Conservation (phyloP, 768 basidiomycete genomes). For the Collybiopsis luxurians region DNA sequence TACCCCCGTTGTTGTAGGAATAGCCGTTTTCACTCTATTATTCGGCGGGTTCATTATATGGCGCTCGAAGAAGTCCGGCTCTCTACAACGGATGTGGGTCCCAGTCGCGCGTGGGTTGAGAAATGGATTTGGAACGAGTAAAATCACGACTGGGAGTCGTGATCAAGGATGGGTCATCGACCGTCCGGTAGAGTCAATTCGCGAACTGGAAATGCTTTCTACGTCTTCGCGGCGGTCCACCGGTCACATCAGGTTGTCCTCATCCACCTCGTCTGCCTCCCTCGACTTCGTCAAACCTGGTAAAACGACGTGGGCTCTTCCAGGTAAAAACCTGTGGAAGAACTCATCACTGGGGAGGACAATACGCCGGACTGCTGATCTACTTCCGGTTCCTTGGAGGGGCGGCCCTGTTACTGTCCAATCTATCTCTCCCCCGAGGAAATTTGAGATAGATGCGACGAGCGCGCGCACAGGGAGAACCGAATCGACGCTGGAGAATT, state of each 20-base stretch:
- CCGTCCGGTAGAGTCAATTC: conserved; percentile 2
- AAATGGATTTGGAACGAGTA: conserved; percentile 3
- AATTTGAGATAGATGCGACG: conserved; percentile 19
- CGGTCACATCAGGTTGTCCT: conserved; percentile 8
- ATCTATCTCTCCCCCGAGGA: neutral
- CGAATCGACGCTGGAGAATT: conserved; percentile 7
- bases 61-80: conserved; percentile 13
- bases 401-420: conserved; percentile 16
- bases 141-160: conserved; percentile 1
- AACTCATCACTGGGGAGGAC: neutral
- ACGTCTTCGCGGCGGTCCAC: conserved; percentile 9
- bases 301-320: neutral
- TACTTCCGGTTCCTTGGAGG: conserved; percentile 6
- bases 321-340: conserved; percentile 8
- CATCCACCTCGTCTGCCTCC: neutral
- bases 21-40: conserved; percentile 20
- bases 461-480: conserved; percentile 7
- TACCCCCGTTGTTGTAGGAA: conserved; percentile 30
- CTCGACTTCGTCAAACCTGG: neutral
- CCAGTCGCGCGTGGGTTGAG: neutral
- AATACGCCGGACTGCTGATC: neutral
- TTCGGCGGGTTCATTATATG: conserved; percentile 12
- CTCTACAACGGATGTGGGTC: neutral
- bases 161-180: conserved; percentile 8
- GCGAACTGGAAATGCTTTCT: conserved; percentile 11